These are phyloP conservation scores for Termitomyces sp. DNA, from an alignment of 1,284 basidiomycete species.

Conservation along the genomic window DNA sequence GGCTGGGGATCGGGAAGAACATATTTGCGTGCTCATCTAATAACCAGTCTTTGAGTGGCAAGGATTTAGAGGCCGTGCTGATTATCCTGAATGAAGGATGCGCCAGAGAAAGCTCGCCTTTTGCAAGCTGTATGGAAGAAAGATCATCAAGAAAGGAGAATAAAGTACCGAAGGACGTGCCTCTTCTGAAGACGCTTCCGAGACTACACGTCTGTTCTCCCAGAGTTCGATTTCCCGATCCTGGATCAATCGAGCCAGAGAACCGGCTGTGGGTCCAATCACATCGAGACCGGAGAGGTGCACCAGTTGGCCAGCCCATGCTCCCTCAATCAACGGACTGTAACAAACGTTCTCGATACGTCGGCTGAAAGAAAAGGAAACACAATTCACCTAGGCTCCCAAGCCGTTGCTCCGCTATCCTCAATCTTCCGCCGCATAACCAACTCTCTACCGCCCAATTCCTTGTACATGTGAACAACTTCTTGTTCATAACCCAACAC, in stretches of 20 bases:
- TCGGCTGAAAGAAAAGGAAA: not conserved
- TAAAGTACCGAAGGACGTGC: slow-evolving; percentile 22
- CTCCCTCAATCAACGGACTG: slow-evolving; percentile 53
- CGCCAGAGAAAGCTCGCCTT: slow-evolving; percentile 41
- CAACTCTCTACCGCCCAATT: slow-evolving; percentile 60
- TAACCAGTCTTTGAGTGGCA: slow-evolving; percentile 60
- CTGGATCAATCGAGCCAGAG: slow-evolving; percentile 50
- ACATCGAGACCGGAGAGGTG: slow-evolving; percentile 59
- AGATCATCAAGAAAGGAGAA: slow-evolving; percentile 1
- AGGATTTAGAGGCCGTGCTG: slow-evolving; percentile 56
- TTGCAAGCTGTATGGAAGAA: slow-evolving; percentile 23
- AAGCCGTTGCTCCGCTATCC: slow-evolving; percentile 51
- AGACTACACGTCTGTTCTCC: slow-evolving; percentile 55
- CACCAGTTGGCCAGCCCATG: slow-evolving; percentile 50
- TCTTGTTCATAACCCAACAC: slow-evolving; percentile 56
- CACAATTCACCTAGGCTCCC: slow-evolving; percentile 52
- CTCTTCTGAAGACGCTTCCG: slow-evolving; percentile 40
- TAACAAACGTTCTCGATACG: not conserved
- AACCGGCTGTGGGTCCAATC: slow-evolving; percentile 58
- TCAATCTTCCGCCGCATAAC: slow-evolving; percentile 54
- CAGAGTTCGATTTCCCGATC: slow-evolving; percentile 60
- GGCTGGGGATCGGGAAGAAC: slow-evolving; percentile 57
- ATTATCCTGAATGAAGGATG: slow-evolving; percentile 59
- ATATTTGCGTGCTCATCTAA: slow-evolving; percentile 61
- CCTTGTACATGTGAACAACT: slow-evolving; percentile 60